Evolutionary conservation across 2,329 filamentous ascomycete genomes (phyloP).

Genomic region (Fusarium circinatum): DNA sequence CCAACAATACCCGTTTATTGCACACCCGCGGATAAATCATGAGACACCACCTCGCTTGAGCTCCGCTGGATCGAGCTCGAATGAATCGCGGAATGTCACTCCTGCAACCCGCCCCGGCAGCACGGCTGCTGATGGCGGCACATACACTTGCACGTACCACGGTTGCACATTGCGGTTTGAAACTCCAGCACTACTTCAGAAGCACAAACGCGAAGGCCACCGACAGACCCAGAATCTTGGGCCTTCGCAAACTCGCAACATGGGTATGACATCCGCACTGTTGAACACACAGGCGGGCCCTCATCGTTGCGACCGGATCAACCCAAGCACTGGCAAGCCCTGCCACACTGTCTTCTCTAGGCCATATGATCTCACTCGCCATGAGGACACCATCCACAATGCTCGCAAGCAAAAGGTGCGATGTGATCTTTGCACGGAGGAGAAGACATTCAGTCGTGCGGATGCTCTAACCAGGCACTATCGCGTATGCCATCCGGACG

Average conservation of each 20-base stretch:
- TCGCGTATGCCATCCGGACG: slow-evolving; percentile 83
- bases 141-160: slow-evolving; percentile 96
- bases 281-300: slow-evolving; percentile 92
- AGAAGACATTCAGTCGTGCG: slow-evolving; percentile 96
- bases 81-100: slow-evolving; percentile 47
- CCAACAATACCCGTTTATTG: slow-evolving; percentile 64
- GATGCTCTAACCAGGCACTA: slow-evolving; percentile 95
- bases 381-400: slow-evolving; percentile 98
- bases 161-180: slow-evolving; percentile 91
- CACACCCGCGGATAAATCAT: slow-evolving; percentile 49
- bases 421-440: slow-evolving; percentile 91
- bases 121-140: slow-evolving; percentile 80
- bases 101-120: slow-evolving; percentile 63
- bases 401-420: slow-evolving; percentile 92
- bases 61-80: slow-evolving; percentile 55
- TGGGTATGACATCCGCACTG: slow-evolving; percentile 61
- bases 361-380: slow-evolving; percentile 94
- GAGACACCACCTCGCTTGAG: slow-evolving; percentile 53
- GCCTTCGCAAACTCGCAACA: slow-evolving; percentile 43
- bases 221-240: slow-evolving; percentile 71
- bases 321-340: slow-evolving; percentile 92
- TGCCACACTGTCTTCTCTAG: slow-evolving; percentile 95
- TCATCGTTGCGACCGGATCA: slow-evolving; percentile 91
- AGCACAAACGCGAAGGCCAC: slow-evolving; percentile 95
- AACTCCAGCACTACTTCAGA: slow-evolving; percentile 85